Evolutionary conservation across 2,329 filamentous ascomycete species (phyloP), one percentile per base, ranked within the genome.

Genomic region (Fusarium euwallaceae): DNA sequence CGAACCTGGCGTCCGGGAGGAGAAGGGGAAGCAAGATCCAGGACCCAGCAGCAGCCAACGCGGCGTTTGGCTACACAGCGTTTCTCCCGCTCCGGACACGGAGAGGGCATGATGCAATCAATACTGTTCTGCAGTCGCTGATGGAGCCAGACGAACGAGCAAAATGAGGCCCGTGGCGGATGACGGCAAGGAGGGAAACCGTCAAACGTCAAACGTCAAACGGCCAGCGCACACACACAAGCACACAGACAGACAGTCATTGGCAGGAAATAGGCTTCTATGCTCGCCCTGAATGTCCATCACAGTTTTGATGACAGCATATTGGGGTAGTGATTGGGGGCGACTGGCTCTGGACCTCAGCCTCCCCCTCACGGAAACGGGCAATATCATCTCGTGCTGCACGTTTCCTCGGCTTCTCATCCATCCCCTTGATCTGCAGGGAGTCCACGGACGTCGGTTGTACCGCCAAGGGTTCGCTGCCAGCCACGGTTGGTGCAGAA

Each of bases 401-500:
- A 55, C 61, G 48, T 41, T 24, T 51, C 36, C 34, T 55, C 34
- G 24, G 39, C 61, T 55, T n/a, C 61, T 63, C 27, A 17, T 63
- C 43, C 27, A 36, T 64, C 36, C 24, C 36, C 43, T 56, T 43
- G 24, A 55, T 27, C 61, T 72, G 48, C 62, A 73, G 61, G 71
- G 32, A 48, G 27, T 27, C 24, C 48, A 45, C 14, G 27, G 61
- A 17, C 36, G 36, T 45, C 37, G 24, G 29, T 34, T 58, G 27
- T 24, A 45, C 45, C 51, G 66, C 66, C 69, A 75, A 64, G 60
- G 27, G 64, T 67, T 70, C 60, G 66, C 69, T 63, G 22, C 41
- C 53, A 75, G 72, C 62, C 66, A 75, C 69, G 34, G 69, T 73
- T 60, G 69, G 72, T 73, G 72, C 43, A 73, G 72, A 75, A 73